Evolutionary conservation across 768 basidiomycete species (phyloP), one percentile per base, ranked within the genome.

Genomic region (Hortiboletus campestris): DNA sequence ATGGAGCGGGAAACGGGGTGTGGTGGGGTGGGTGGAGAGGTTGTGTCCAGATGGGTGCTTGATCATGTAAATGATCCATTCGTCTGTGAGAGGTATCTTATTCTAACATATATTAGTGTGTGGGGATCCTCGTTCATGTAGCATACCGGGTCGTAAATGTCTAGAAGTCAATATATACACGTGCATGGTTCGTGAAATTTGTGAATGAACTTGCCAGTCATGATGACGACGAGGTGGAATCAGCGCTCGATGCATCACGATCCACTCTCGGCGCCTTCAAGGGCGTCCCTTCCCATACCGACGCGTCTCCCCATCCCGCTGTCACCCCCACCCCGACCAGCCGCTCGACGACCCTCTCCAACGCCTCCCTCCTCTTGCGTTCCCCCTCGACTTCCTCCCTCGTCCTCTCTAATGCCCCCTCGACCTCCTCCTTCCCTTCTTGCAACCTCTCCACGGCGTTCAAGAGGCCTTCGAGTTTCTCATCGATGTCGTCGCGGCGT

Each of bases 401-500:
- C 57, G 80, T 74, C 42, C 62, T 63, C 46, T 59, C 63, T n/a
- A 86, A 57, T 19, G 62, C 63, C 16, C 79, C 75, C 13, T 88
- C 67, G n/a, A 76, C 69, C 28, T 69, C 68, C 13, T 65, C 71
- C 4, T 84, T 67, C 6, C 74, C 69, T 22, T 69, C 67, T 16
- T 73, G 72, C 28, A 91, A 64, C 20, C 78, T 77, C 42, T 73
- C 64, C 2, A 92, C 64, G 4, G 73, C 71, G 7, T 64, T 70
- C 14, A 74, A 72, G 2, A 92, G 76, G 1, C 77, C 76, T 6
- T 89, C 88, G 28, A 92, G 74, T 53, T 80, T 77, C 49, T 92
- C 90, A 57, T 89, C 84, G 9, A 93, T 84, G 46, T 74, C 75
- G 59, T 86, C 88, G 43, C 89, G 75, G n/a, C 88, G 84, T 65